Conservation (phyloP, 2,329 filamentous ascomycete species). For the Tetracladium maxilliforme region DNA sequence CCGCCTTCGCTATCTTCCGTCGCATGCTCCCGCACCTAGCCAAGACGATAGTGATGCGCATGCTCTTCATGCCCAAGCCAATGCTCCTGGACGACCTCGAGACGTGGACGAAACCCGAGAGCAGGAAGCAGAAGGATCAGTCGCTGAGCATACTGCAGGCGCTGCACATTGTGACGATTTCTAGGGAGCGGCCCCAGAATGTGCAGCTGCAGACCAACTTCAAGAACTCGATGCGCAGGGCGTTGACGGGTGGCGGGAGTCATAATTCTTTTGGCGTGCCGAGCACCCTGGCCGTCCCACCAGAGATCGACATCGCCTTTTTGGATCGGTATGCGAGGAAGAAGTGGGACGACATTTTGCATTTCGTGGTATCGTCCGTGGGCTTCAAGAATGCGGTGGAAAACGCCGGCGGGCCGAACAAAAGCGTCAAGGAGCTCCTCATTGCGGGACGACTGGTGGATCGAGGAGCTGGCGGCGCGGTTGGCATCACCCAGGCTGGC, state of each 20-base stretch:
- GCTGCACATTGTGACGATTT: conserved; percentile 67
- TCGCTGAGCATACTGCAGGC: conserved; percentile 68
- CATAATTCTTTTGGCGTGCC: conserved; percentile 87
- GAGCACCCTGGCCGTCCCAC: conserved; percentile 46
- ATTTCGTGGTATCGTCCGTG: conserved; percentile 80
- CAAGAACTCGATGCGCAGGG: conserved; percentile 66
- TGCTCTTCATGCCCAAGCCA: conserved; percentile 79
- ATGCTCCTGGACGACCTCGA: conserved; percentile 72
- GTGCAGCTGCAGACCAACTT: conserved; percentile 74
- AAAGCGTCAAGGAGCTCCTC: conserved; percentile 73
- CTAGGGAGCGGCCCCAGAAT: conserved; percentile 49
- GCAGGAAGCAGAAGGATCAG: conserved; percentile 61
- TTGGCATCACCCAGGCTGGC: conserved; percentile 79
- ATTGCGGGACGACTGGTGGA: conserved; percentile 71
- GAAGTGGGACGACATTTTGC: conserved; percentile 92
- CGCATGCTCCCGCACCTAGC: conserved; percentile 93
- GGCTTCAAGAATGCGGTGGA: conserved; percentile 35
- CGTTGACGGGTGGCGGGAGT: conserved; percentile 72
- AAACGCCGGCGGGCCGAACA: conserved; percentile 42
- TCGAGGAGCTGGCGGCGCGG: conserved; percentile 22
- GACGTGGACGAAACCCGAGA: conserved; percentile 63
- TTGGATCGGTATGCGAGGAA: conserved; percentile 75
- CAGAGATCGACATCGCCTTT: conserved; percentile 52
- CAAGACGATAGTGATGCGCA: conserved; percentile 89
- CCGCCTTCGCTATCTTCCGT: conserved; percentile 86